Evolutionary conservation across 306 rosid species (phyloP).

Genomic region (Rosa multiflora): DNA sequence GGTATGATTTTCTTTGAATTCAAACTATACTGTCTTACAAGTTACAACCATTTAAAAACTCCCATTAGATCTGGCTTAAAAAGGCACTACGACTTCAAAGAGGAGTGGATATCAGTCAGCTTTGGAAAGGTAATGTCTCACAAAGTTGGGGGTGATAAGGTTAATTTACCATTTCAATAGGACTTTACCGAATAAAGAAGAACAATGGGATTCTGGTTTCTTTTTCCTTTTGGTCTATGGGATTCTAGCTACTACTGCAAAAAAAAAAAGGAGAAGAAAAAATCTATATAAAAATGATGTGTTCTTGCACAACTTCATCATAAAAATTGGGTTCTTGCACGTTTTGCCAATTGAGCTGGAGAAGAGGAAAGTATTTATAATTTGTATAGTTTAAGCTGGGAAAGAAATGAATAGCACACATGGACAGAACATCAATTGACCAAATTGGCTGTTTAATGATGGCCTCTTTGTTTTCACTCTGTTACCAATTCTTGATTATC

Average conservation of each 20-base stretch:
- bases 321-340: background rate
- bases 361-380: background rate
- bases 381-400: background rate
- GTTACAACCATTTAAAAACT: background rate
- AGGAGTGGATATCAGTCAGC: background rate
- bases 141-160: background rate
- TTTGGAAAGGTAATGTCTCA: conserved; percentile 1
- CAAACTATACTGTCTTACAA: background rate
- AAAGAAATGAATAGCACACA: background rate
- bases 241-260: background rate
- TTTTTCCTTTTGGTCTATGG: background rate
- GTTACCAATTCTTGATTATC: background rate
- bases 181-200: background rate
- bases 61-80: background rate
- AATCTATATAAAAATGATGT: background rate
- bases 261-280: background rate
- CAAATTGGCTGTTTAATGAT: background rate
- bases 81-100: background rate
- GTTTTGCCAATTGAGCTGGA: background rate
- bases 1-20: background rate
- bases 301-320: conserved; percentile 1
- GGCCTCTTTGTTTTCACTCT: background rate
- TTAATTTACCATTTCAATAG: background rate
- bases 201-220: background rate
- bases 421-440: conserved; percentile 1